These are phyloP conservation scores for Diplodia sapinea DNA, from an alignment of 2,329 filamentous ascomycete genomes.

Conservation along the genomic window DNA sequence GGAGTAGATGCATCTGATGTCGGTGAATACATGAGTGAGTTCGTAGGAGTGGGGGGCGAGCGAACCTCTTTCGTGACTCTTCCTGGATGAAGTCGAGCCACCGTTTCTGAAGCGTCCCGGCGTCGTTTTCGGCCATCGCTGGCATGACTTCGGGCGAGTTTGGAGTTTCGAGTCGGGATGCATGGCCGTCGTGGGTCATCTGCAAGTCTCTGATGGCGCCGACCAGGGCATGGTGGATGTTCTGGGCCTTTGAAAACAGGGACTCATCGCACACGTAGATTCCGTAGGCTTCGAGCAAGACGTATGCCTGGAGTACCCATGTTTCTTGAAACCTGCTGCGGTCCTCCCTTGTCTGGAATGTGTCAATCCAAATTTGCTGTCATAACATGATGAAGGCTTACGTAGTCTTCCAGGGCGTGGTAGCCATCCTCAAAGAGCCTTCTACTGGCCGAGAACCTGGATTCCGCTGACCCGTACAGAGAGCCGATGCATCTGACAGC, in stretches of 20 bases:
- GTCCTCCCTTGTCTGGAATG: neutral
- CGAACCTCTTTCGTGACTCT: neutral
- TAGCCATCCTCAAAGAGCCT: neutral
- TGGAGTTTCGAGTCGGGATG: constrained; percentile 30
- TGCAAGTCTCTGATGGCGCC: constrained; percentile 5
- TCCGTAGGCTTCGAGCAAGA: constrained; percentile 35
- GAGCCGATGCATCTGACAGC: neutral
- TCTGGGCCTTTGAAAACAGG: neutral
- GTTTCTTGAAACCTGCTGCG: constrained; percentile 12
- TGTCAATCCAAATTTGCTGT: neutral
- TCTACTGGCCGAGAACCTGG: neutral
- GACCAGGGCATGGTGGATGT: neutral
- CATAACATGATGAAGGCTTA: neutral
- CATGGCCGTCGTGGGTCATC: constrained; percentile 17
- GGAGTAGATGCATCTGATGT: constrained; percentile 38
- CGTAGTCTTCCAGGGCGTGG: neutral
- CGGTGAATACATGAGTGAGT: neutral
- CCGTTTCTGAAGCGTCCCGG: neutral
- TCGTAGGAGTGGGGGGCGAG: constrained; percentile 18
- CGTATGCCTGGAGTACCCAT: constrained; percentile 35
- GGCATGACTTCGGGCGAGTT: constrained; percentile 36
- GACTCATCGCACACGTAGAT: constrained; percentile 35
- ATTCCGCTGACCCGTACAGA: neutral
- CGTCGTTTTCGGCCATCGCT: constrained; percentile 22
- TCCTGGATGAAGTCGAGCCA: neutral